These are phyloP conservation scores for Eremochloa ophiuroides DNA, from an alignment of 176 grass and related monocot genomes.

Conservation along the genomic window DNA sequence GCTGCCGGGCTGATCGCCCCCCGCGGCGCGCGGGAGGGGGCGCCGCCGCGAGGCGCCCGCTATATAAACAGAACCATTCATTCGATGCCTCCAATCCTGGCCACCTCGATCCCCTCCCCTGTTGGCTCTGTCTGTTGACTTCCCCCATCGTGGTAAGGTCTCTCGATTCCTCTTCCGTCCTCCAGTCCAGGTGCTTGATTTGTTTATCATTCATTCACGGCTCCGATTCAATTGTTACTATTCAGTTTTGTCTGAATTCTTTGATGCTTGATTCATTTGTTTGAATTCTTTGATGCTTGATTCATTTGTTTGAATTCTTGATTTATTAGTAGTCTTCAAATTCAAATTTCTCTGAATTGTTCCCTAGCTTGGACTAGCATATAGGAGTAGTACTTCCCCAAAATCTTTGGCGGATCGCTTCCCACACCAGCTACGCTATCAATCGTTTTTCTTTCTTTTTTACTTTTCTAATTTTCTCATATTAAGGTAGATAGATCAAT, in stretches of 20 bases:
- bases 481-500: background rate
- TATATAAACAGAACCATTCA: background rate
- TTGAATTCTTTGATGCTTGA: too few species aligned
- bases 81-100: background rate
- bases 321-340: background rate
- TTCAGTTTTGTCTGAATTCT: too few species aligned
- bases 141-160: background rate
- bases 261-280: background rate
- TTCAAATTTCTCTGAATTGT: background rate
- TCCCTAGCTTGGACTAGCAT: too few species aligned
- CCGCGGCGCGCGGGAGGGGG: too few species aligned
- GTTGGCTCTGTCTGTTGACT: background rate
- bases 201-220: background rate
- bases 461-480: too few species aligned
- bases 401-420: background rate
- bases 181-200: background rate
- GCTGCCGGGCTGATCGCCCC: background rate
- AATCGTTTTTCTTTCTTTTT: background rate
- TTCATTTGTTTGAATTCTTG: background rate
- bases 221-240: background rate
- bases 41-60: background rate
- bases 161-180: background rate
- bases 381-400: background rate
- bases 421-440: background rate
- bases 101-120: background rate